Evolutionary conservation across 2,329 filamentous ascomycete genomes (phyloP).

Genomic region (Penicillium freii): DNA sequence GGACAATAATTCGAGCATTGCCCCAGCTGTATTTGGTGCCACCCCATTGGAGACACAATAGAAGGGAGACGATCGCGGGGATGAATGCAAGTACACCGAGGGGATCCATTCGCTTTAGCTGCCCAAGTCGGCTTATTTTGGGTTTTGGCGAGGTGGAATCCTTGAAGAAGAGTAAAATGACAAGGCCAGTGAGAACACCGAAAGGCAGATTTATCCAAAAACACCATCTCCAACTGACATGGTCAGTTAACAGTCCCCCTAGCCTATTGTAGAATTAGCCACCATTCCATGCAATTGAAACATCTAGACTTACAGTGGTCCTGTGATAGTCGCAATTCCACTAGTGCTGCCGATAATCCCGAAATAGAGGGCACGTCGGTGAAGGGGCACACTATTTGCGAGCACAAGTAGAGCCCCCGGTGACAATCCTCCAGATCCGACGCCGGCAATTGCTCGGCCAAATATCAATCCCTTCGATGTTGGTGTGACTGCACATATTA

Average conservation of each 20-base stretch:
- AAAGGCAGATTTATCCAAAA: conserved; percentile 44
- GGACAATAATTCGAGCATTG: conserved; percentile 45
- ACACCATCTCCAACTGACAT: conserved; percentile 46
- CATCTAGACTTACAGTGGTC: conserved; percentile 32
- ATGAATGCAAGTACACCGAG: conserved; percentile 48
- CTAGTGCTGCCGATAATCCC: conserved; percentile 45
- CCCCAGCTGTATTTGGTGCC: conserved; percentile 47
- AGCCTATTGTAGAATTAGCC: conserved; percentile 26
- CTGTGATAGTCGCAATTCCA: conserved; percentile 45
- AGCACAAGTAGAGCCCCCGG: conserved; percentile 42
- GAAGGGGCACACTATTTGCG: conserved; percentile 41
- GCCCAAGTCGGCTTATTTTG: conserved; percentile 19
- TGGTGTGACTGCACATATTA: conserved; percentile 40
- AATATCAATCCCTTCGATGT: conserved; percentile 41
- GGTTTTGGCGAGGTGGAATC: conserved; percentile 23
- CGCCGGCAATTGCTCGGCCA: conserved; percentile 43
- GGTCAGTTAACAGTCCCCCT: conserved; percentile 46
- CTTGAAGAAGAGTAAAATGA: conserved; percentile 37
- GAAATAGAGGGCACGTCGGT: conserved; percentile 41
- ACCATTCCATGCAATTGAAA: too few species aligned
- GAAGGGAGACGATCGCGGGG: conserved; percentile 46
- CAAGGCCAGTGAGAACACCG: conserved; percentile 30
- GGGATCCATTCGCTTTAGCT: conserved; percentile 39
- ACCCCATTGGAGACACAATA: conserved; percentile 51
- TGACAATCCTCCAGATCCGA: conserved; percentile 41